Base-by-base conservation (phyloP, 495 filamentous ascomycete species). In the Hamigera avellanea region DNA sequence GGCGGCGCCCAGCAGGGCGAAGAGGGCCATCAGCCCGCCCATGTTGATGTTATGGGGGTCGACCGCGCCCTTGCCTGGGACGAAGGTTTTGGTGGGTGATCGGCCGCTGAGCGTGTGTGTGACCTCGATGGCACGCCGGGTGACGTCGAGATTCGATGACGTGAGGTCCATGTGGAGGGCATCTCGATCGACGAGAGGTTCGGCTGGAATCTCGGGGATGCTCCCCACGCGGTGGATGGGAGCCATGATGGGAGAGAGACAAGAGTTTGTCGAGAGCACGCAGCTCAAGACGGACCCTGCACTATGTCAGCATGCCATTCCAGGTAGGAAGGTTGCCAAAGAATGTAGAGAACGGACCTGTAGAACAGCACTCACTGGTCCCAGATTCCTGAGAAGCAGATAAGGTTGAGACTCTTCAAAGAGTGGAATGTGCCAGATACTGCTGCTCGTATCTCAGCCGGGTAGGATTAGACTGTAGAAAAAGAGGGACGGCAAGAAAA, bases 41-140 rank as follows among this genome's bases (percentile, higher is more conserved):
- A 89, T 93, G 63, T 91, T 86, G 64, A 94, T 83, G 33, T 69
- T 55, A n/a, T 64, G 49, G 0, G 85, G 79, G 28, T 67, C 57
- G 14, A 81, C 60, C 8, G 75, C 58, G 39, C 83, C 83, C 13
- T 57, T 52, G 16, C 67, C 60, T 32, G 53, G 58, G 16, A 8
- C 30, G 10, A 39, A 33, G 3, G 36, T 39, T 28, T 35, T 39
- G 7, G 41, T 39, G 19, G 26, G 19, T 6, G 41, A 29, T 26
- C 56, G 57, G 23, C 45, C 35, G 12, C 44, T 26, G 10, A 61
- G 41, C 7, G 43, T 36, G 12, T 49, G 39, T 9, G 19, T 25
- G 13, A 41, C 25, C 8, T 42, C 28, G n/a, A 15, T 26, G 13
- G 35, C 25, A 0, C 26, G 10, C n/a, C n/a, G n/a, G 21, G 21